Evolutionary conservation across 345 rosid genomes (phyloP).

Genomic region (Raphanus sativus): DNA sequence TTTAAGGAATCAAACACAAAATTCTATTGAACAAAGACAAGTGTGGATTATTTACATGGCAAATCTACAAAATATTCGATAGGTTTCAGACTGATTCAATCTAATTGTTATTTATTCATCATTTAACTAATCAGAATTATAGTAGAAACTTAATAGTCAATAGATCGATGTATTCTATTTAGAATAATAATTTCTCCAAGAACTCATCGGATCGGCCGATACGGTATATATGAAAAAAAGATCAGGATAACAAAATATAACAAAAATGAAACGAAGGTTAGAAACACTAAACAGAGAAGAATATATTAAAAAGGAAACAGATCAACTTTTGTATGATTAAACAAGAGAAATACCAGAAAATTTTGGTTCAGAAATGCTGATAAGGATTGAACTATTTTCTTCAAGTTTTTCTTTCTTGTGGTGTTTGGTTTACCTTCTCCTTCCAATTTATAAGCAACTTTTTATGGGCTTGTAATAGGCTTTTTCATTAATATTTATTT

Average conservation of each 20-base stretch:
- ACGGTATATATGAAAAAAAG: too few species aligned
- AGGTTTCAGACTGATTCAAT: neutral
- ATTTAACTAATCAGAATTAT: neutral
- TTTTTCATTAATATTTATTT: neutral
- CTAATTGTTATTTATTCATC: neutral
- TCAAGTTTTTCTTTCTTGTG: neutral
- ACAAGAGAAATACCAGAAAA: neutral
- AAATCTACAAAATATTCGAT: conserved; percentile 1
- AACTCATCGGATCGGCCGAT: neutral
- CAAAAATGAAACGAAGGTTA: neutral
- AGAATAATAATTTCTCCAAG: neutral
- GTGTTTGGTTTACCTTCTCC: conserved; percentile 1
- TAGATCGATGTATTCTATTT: neutral
- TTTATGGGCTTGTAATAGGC: conserved; percentile 14
- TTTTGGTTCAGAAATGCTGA: neutral
- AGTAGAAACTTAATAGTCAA: neutral
- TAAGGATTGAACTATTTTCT: neutral
- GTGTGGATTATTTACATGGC: neutral
- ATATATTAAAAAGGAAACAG: neutral
- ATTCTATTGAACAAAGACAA: neutral
- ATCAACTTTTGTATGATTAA: neutral
- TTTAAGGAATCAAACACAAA: too few species aligned
- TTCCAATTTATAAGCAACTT: conserved; percentile 10
- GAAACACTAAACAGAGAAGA: neutral
- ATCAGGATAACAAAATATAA: too few species aligned